Percentiles rank a stretch among this genome's conserved stretches.
These are phyloP conservation scores for Arachnomyces sp. DNA, from an alignment of 2,329 filamentous ascomycete genomes.

Conservation along the genomic window DNA sequence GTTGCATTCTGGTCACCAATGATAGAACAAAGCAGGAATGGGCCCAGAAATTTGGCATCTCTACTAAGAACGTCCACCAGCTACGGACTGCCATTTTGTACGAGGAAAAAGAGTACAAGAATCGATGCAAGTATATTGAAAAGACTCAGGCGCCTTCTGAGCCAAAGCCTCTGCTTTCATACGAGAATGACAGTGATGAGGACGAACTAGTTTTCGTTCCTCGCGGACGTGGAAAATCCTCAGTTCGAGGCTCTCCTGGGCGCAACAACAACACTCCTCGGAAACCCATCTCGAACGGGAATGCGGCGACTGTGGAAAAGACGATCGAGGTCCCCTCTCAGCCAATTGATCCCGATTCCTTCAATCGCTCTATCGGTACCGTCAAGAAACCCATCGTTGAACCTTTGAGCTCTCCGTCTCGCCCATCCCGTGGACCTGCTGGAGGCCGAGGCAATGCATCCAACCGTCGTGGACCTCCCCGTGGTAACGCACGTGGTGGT, in stretches of 20 bases:
- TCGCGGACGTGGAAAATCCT: slow-evolving; percentile 32
- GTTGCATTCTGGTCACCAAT: slow-evolving; percentile 38
- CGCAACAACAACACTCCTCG: slow-evolving; percentile 20
- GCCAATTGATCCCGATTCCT: slow-evolving; percentile 43
- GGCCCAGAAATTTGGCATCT: slow-evolving; percentile 42
- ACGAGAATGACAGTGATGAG: slow-evolving; percentile 42
- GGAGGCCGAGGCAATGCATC: slow-evolving; percentile 13
- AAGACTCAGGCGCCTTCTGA: slow-evolving; percentile 32
- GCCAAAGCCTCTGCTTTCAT: slow-evolving; percentile 37
- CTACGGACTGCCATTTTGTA: slow-evolving; percentile 41
- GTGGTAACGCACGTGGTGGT: slow-evolving; percentile 26
- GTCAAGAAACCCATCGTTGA: slow-evolving; percentile 24
- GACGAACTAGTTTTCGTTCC: slow-evolving; percentile 42
- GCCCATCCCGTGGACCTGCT: slow-evolving; percentile 25
- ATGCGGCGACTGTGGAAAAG: slow-evolving; percentile 20
- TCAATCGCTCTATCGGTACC: slow-evolving; percentile 34
- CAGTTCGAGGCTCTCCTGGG: slow-evolving; percentile 19
- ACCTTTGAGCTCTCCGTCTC: slow-evolving; percentile 23
- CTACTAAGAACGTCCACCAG: slow-evolving; percentile 42
- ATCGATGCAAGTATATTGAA: slow-evolving; percentile 38
- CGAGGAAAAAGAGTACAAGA: slow-evolving; percentile 39
- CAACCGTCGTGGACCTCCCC: slow-evolving; percentile 25
- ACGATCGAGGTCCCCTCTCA: slow-evolving; percentile 37
- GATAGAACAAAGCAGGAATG: slow-evolving; percentile 36
- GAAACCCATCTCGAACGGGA: slow-evolving; percentile 17